Conservation (phyloP, 148 eudicot genomes). For the Heliosperma pusillum region DNA sequence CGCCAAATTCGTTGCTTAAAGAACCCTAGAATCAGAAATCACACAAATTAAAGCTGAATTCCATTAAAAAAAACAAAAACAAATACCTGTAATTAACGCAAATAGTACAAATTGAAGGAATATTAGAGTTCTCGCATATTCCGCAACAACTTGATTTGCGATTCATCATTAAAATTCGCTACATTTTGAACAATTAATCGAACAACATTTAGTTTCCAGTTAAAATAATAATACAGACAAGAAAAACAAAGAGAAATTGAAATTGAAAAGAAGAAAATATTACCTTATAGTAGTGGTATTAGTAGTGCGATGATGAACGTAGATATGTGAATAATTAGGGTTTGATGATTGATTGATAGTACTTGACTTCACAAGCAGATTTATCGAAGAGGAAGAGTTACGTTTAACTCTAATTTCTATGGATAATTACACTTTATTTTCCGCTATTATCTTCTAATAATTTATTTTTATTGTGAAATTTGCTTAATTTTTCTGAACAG, state of each 20-base stretch:
- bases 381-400: no score
- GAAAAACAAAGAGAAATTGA: neutral
- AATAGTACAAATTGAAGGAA: conserved; percentile 62
- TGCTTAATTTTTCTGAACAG: no score
- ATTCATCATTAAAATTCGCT: conserved; percentile 30
- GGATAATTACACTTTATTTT: no score
- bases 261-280: neutral
- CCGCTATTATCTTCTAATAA: no score
- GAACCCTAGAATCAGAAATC: conserved; percentile 6
- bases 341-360: neutral
- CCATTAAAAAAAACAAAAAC: no score
- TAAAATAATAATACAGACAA: neutral
- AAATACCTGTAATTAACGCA: conserved; percentile 84
- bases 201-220: neutral
- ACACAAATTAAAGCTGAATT: neutral
- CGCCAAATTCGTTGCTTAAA: neutral
- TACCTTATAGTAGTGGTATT: neutral
- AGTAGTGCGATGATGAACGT: neutral
- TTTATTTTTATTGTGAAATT: no score
- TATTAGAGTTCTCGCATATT: conserved; percentile 67
- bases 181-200: neutral
- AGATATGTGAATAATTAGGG: neutral
- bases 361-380: neutral
- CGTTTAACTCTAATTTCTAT: no score
- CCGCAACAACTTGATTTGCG: conserved; percentile 56